Base-by-base conservation (phyloP, 2,329 filamentous ascomycete species). In the Canariomyces notabilis region DNA sequence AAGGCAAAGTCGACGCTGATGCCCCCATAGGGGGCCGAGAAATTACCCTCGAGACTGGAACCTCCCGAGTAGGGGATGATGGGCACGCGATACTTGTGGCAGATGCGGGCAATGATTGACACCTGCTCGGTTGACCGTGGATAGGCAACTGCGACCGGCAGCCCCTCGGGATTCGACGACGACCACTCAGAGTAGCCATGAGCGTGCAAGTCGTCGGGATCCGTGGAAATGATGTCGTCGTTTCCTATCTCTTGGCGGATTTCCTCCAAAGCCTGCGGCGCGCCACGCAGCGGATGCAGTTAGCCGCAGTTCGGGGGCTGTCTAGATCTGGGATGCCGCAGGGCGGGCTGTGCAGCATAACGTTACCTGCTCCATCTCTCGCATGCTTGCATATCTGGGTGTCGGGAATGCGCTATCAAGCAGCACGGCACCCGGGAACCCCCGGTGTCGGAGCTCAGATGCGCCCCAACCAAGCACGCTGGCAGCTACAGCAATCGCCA, bases 21-120 rank as follows among this genome's bases (percentile, higher is more conserved):
- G 11, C 90, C 90, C 11, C 89, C 89, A 60, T 83, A 85, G 0
- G 89, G 88, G 12, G 89, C 87, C 0, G 87, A 87, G 65, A 95
- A 95, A 63, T 95, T 93, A 12, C 86, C 90, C 64, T 96, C 90
- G 0, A 96, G 72, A 55, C 86, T 91, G 0, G 87, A 85, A 12
- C 89, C 90, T 2, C 89, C 89, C 1, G 87, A 93, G 61, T 87
- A 95, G 0, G 88, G 85, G 49, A 93, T 85, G 69, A 95, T 86
- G 1, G 90, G 90, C 44, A 95, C 79, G 14, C 77, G 82, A 65
- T 89, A 83, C 62, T 84, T 84, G 67, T 85, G 75, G 67, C 89
- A 95, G 44, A 90, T 73, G 53, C 82, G 73, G 2, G 77, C 77
- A 49, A 84, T 79, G 31, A 64, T 59, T 2, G 79, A 74, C 18